A percentile compares a stretch with the other conserved stretches of the same genome.
Evolutionary conservation across 1,139 yeast genomes (phyloP).

Genomic region (Torulaspora globosa): DNA sequence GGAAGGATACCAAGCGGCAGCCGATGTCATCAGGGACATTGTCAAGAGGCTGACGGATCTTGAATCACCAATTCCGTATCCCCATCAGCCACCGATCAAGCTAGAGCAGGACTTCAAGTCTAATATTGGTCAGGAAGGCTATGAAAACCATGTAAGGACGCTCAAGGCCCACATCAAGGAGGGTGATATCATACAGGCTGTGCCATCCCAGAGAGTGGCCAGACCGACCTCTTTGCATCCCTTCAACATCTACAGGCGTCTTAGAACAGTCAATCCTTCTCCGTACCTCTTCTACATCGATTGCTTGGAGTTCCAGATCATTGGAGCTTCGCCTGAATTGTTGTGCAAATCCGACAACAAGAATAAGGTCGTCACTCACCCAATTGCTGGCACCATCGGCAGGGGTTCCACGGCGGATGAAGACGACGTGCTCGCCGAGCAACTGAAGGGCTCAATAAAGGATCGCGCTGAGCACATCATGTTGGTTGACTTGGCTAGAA

Average conservation of each 20-base stretch:
- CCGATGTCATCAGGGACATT: conserved; percentile 52
- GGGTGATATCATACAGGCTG: conserved; percentile 96
- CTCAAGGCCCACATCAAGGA: conserved; percentile 76
- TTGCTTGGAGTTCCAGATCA: conserved; percentile 83
- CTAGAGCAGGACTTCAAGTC: conserved; percentile 65
- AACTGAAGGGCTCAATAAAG: conserved; percentile 71
- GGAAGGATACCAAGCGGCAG: conserved; percentile 54
- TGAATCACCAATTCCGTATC: conserved; percentile 43
- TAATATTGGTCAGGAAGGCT: conserved; percentile 90
- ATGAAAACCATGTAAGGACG: conserved; percentile 70
- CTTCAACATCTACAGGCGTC: conserved; percentile 89
- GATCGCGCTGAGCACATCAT: conserved; percentile 97
- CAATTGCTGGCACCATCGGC: conserved; percentile 92
- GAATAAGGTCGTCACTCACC: conserved; percentile 83
- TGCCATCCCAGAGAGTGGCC: conserved; percentile 93
- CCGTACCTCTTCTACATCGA: conserved; percentile 94
- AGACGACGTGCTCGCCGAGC: conserved; percentile 76
- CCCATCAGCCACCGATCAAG: conserved; percentile 70
- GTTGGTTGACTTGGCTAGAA: conserved; percentile 96
- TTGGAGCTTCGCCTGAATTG: conserved; percentile 96
- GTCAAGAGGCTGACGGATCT: conserved; percentile 44
- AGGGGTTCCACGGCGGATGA: conserved; percentile 90
- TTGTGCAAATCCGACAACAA: conserved; percentile 73
- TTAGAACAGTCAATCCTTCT: conserved; percentile 93
- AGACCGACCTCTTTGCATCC: conserved; percentile 95